Conservation (phyloP, 2,329 filamentous ascomycete genomes). For the Mollisia scopiformis region DNA sequence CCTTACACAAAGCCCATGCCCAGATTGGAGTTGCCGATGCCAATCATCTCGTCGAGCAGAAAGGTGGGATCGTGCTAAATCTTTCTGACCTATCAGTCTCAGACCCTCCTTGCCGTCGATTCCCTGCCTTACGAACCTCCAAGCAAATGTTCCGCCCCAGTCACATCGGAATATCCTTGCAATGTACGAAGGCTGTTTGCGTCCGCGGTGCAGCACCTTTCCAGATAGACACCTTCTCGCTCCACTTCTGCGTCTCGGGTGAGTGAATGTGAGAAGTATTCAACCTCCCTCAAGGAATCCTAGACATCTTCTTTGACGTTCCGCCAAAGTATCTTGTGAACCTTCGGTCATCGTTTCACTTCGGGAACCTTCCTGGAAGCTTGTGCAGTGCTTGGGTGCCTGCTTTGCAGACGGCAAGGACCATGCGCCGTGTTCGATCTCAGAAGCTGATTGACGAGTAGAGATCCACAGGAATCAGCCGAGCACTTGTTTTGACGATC, state of each 20-base stretch:
- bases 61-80: neutral
- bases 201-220: slow-evolving; percentile 17
- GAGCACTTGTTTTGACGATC: slow-evolving; percentile 14
- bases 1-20: slow-evolving; percentile 4
- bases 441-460: slow-evolving; percentile 10
- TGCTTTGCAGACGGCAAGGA: slow-evolving; percentile 17
- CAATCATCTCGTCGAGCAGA: neutral
- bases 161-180: slow-evolving; percentile 11
- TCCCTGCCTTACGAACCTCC: slow-evolving; percentile 9
- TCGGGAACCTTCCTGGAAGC: neutral
- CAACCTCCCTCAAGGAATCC: slow-evolving; percentile 3
- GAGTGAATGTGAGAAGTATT: slow-evolving; percentile 1
- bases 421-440: slow-evolving; percentile 15
- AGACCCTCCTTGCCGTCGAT: slow-evolving; percentile 7
- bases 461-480: slow-evolving; percentile 14
- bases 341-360: slow-evolving; percentile 14
- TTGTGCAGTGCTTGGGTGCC: slow-evolving; percentile 11
- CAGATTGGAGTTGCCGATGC: neutral
- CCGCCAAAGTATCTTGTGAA: slow-evolving; percentile 4
- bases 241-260: slow-evolving; percentile 8
- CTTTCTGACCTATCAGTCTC: slow-evolving; percentile 13
- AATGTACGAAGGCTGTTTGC: slow-evolving; percentile 15
- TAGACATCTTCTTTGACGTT: slow-evolving; percentile 7
- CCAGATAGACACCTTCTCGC: slow-evolving; percentile 2
- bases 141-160: slow-evolving; percentile 2